Percentiles rank a stretch among this genome's conserved stretches.
Evolutionary conservation across 1,284 basidiomycete species (phyloP).

Genomic region (Inonotus obliquus): DNA sequence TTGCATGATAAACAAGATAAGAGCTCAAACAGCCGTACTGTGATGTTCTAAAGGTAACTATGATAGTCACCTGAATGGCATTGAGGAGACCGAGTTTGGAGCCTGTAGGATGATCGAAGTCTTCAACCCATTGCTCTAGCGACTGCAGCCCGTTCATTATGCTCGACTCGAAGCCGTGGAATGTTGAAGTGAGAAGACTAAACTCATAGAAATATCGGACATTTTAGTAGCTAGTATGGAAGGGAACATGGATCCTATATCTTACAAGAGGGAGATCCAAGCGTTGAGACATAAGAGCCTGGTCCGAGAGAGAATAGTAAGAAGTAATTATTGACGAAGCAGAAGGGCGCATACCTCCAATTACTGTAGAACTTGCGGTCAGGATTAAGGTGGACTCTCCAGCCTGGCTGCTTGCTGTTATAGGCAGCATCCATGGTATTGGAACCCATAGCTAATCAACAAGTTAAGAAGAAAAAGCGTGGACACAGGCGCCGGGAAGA

Average conservation of each 20-base stretch:
- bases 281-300: slow-evolving; percentile 20
- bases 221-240: neutral
- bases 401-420: neutral
- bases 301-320: neutral
- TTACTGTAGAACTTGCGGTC: slow-evolving; percentile 16
- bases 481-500: no score
- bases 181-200: slow-evolving; percentile 24
- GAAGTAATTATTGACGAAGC: neutral
- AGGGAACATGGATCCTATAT: neutral
- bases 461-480: neutral
- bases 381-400: slow-evolving; percentile 7
- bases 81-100: slow-evolving; percentile 28
- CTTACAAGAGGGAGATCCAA: slow-evolving; percentile 21
- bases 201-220: neutral
- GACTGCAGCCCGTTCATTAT: slow-evolving; percentile 28
- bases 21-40: no score
- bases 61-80: slow-evolving; percentile 29
- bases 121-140: slow-evolving; percentile 26
- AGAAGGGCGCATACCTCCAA: neutral
- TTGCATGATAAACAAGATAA: no score
- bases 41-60: neutral
- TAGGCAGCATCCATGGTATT: slow-evolving; percentile 1
- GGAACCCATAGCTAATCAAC: neutral
- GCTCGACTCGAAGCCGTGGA: slow-evolving; percentile 26
- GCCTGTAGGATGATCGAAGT: slow-evolving; percentile 30